Conservation (phyloP, 306 rosid genomes). For the Senna siamea region DNA sequence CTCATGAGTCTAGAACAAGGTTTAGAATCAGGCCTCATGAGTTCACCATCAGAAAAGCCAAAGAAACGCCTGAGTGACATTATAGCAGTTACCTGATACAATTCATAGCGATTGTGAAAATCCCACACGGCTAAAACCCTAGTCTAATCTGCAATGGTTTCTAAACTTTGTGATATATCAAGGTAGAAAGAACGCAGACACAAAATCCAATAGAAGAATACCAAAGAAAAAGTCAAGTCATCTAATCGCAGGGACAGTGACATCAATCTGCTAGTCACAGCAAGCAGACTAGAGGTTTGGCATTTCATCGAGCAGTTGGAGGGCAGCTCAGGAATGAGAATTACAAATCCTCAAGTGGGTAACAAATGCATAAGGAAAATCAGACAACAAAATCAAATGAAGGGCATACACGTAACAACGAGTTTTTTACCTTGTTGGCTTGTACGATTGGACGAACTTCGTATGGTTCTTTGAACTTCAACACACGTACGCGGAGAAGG, state of each 20-base stretch:
- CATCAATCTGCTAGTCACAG: neutral
- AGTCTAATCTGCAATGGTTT: neutral
- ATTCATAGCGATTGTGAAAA: slow-evolving; percentile 21
- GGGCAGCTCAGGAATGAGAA: slow-evolving; percentile 19
- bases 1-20: slow-evolving; percentile 89
- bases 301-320: slow-evolving; percentile 44
- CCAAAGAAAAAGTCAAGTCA: neutral
- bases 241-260: slow-evolving; percentile 24
- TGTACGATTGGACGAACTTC: neutral
- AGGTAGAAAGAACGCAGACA: neutral
- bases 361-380: neutral
- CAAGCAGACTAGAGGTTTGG: slow-evolving; percentile 9
- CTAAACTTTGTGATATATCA: neutral
- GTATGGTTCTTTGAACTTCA: neutral
- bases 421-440: slow-evolving; percentile 17
- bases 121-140: neutral
- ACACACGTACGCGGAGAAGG: neutral
- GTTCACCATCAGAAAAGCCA: slow-evolving; percentile 86
- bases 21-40: slow-evolving; percentile 82
- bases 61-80: slow-evolving; percentile 80
- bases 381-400: neutral
- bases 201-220: neutral
- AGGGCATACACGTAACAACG: neutral
- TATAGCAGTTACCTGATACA: slow-evolving; percentile 35
- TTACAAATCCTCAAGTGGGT: neutral